Evolutionary conservation across 2,329 filamentous ascomycete genomes (phyloP).

Genomic region (Ciborinia camelliae): DNA sequence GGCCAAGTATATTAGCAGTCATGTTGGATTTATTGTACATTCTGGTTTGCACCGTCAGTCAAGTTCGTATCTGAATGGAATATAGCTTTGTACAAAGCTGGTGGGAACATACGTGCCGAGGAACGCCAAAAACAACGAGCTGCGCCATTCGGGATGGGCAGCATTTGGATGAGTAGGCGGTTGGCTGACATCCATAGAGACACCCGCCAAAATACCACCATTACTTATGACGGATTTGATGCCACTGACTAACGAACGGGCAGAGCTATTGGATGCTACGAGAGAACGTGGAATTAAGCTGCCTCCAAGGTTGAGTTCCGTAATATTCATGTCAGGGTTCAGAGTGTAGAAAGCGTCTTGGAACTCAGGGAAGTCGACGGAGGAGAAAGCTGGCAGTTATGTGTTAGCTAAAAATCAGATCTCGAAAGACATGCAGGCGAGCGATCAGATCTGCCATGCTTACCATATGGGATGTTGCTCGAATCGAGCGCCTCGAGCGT

Average conservation of each 20-base stretch:
- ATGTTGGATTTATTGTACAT: background rate
- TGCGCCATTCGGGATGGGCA: slow-evolving; percentile 16
- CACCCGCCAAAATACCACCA: slow-evolving; percentile 13
- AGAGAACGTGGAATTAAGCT: slow-evolving; percentile 15
- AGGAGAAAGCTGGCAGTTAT: background rate
- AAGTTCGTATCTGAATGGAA: background rate
- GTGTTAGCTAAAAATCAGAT: background rate
- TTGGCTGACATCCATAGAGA: slow-evolving; percentile 18
- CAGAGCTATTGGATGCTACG: slow-evolving; percentile 7
- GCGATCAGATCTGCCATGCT: background rate
- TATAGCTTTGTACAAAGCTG: background rate
- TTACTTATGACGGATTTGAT: slow-evolving; percentile 14
- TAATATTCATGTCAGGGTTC: slow-evolving; percentile 16
- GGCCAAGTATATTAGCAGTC: background rate
- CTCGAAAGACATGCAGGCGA: background rate
- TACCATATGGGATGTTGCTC: slow-evolving; percentile 14
- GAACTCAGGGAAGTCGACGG: slow-evolving; percentile 11
- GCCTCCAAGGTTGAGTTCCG: slow-evolving; percentile 16
- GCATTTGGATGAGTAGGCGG: background rate
- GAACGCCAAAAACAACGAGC: slow-evolving; percentile 17
- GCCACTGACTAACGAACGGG: background rate
- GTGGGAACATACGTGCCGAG: slow-evolving; percentile 14
- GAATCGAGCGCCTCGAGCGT: slow-evolving; percentile 6
- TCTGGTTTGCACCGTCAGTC: background rate
- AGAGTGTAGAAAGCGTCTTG: slow-evolving; percentile 12